phyloP scores from a whole-genome alignment of 2,329 filamentous ascomycete genomes.

The Apiospora koreana region DNA sequence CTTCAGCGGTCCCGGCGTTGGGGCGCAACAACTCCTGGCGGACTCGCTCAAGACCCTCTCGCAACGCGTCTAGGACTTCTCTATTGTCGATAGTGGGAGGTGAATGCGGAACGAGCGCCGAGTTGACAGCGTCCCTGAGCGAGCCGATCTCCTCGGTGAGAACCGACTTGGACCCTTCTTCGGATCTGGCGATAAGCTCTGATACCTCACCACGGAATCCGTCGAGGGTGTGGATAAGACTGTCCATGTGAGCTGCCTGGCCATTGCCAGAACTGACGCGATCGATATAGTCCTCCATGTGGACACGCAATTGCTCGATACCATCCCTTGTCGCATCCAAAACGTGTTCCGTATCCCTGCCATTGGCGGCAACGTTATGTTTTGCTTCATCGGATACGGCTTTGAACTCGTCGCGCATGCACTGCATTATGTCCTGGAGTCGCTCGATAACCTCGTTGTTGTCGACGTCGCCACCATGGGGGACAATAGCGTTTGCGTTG shows the following conservation, averaged over 20 bases:
- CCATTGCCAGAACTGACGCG: conserved; percentile 66
- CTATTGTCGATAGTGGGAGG: conserved; percentile 48
- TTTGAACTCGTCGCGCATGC: conserved; percentile 60
- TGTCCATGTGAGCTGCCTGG: conserved; percentile 78
- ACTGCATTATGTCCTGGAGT: conserved; percentile 66
- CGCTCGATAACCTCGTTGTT: conserved; percentile 54
- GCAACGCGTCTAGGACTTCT: conserved; percentile 71
- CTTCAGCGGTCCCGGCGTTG: conserved; percentile 76
- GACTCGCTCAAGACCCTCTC: conserved; percentile 72
- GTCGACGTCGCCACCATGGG: conserved; percentile 36
- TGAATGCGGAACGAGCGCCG: conserved; percentile 62
- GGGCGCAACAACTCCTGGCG: conserved; percentile 72
- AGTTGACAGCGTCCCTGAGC: conserved; percentile 75
- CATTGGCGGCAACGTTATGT: conserved; percentile 77
- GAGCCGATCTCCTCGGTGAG: conserved; percentile 83
- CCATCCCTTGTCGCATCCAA: conserved; percentile 87
- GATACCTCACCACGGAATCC: conserved; percentile 68
- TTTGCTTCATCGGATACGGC: conserved; percentile 66
- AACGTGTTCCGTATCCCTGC: conserved; percentile 83
- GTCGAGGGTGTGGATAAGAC: conserved; percentile 65
- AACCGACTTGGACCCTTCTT: conserved; percentile 61
- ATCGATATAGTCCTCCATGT: conserved; percentile 82
- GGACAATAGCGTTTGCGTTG: conserved; percentile 40
- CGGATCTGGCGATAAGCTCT: conserved; percentile 53
- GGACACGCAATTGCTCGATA: conserved; percentile 74